Evolutionary conservation across 73 alveolate species (phyloP).

Genomic region (Effrenium voratum): DNA sequence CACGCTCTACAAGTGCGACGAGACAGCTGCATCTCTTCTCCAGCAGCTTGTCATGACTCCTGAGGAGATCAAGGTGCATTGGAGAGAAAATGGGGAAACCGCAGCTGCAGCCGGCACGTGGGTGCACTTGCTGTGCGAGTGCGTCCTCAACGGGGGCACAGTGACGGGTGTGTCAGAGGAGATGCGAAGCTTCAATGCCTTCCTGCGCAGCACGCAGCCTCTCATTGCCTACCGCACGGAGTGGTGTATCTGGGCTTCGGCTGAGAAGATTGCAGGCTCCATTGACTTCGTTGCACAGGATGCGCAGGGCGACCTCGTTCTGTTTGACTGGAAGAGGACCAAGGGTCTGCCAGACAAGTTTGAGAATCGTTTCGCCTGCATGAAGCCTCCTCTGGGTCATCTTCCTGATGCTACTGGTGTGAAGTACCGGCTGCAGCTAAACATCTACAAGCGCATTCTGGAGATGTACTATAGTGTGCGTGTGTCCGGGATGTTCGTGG

Average conservation of each 20-base stretch:
- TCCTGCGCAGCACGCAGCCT: background rate
- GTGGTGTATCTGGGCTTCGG: background rate
- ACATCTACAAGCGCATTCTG: background rate
- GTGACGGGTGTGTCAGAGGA: background rate
- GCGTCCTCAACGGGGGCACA: conserved; percentile 7
- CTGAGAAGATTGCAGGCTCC: background rate
- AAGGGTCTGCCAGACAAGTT: background rate
- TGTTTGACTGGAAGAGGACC: conserved; percentile 14
- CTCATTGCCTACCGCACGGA: background rate
- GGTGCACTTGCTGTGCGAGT: conserved; percentile 1
- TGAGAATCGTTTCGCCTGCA: background rate
- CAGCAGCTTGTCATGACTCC: too few relatives aligned
- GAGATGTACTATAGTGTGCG: background rate
- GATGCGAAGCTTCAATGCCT: background rate
- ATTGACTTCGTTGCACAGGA: background rate
- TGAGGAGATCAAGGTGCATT: background rate
- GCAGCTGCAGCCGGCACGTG: background rate
- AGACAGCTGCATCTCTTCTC: too few relatives aligned
- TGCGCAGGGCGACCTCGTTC: background rate
- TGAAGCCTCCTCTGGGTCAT: background rate
- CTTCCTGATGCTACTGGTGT: background rate
- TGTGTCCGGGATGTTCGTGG: background rate
- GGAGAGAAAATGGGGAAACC: background rate
- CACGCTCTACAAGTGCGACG: too few relatives aligned
- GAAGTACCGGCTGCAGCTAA: background rate